Conservation (phyloP, 2,329 filamentous ascomycete genomes). For the Colletotrichum tabaci region DNA sequence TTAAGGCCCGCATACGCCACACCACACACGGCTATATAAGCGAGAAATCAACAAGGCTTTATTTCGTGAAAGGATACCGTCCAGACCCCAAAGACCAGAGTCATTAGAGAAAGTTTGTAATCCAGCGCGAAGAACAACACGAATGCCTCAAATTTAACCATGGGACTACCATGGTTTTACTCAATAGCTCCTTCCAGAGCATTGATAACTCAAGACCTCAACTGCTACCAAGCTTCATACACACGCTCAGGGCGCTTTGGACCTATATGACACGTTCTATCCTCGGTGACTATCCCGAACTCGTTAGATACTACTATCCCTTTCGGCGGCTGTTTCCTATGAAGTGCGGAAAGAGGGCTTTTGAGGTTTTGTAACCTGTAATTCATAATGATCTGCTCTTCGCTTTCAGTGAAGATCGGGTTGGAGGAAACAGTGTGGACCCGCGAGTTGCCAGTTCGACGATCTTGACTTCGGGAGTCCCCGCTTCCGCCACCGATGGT, state of each 20-base stretch:
- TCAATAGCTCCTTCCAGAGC: too few relatives aligned
- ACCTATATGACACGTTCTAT: conserved; percentile 37
- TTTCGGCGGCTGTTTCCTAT: conserved; percentile 40
- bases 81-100: too few relatives aligned
- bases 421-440: conserved; percentile 53
- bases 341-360: conserved; percentile 42
- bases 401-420: conserved; percentile 55
- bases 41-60: too few relatives aligned
- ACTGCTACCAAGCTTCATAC: conserved; percentile 22
- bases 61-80: too few relatives aligned
- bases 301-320: conserved; percentile 60
- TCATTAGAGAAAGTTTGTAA: too few relatives aligned
- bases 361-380: conserved; percentile 57
- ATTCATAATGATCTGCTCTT: conserved; percentile 59
- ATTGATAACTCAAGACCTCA: background rate
- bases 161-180: too few relatives aligned
- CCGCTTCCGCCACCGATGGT: conserved; percentile 42
- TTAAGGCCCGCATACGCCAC: too few relatives aligned
- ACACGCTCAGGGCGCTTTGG: conserved; percentile 8
- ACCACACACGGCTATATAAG: too few relatives aligned
- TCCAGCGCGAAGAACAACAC: too few relatives aligned
- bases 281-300: conserved; percentile 52
- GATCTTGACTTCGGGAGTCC: conserved; percentile 47
- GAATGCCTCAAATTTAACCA: too few relatives aligned
- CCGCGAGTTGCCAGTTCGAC: conserved; percentile 48